Evolutionary conservation across 2,329 filamentous ascomycete genomes (phyloP).

Genomic region (Truncatella angustata): DNA sequence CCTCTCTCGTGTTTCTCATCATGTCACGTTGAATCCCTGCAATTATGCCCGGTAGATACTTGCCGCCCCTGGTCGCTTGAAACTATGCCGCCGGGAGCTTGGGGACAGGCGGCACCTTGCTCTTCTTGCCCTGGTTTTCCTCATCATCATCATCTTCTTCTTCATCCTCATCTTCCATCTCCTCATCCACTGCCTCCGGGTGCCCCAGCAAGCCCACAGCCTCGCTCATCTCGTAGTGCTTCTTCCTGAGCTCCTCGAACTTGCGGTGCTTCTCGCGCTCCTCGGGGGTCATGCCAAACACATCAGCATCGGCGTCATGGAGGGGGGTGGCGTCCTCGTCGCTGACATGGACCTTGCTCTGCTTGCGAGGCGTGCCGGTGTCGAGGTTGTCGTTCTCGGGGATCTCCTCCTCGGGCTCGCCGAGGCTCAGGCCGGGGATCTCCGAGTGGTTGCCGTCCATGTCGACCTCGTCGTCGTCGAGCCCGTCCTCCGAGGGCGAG

Average conservation of each 20-base stretch:
- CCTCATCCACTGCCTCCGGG: conserved; percentile 63
- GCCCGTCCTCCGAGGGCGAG: conserved; percentile 83
- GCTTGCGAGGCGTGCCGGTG: conserved; percentile 34
- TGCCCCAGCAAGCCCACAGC: conserved; percentile 85
- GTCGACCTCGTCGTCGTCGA: conserved; percentile 72
- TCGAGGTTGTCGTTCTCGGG: conserved; percentile 43
- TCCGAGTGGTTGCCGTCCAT: conserved; percentile 66
- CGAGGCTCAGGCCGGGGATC: conserved; percentile 88
- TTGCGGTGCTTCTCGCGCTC: conserved; percentile 87
- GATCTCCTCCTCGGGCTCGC: conserved; percentile 80
- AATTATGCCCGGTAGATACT: no score
- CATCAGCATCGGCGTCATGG: conserved; percentile 58
- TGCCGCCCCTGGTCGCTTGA: no score
- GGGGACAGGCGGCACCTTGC: conserved; percentile 37
- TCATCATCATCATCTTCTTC: conserved; percentile 49
- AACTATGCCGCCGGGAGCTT: conserved; percentile 34
- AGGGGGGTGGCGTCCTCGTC: conserved; percentile 50
- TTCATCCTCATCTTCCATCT: conserved; percentile 54
- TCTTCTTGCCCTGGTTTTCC: background rate
- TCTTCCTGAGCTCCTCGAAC: conserved; percentile 90
- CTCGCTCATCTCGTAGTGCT: conserved; percentile 98
- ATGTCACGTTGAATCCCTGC: no score
- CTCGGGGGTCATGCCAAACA: conserved; percentile 60
- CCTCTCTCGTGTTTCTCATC: conserved; percentile 14
- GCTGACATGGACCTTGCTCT: conserved; percentile 77